Percentiles rank a stretch among this genome's conserved stretches.
These are phyloP conservation scores for Blastobotrys petasosporus DNA, from an alignment of 1,139 yeast species.

Conservation along the genomic window DNA sequence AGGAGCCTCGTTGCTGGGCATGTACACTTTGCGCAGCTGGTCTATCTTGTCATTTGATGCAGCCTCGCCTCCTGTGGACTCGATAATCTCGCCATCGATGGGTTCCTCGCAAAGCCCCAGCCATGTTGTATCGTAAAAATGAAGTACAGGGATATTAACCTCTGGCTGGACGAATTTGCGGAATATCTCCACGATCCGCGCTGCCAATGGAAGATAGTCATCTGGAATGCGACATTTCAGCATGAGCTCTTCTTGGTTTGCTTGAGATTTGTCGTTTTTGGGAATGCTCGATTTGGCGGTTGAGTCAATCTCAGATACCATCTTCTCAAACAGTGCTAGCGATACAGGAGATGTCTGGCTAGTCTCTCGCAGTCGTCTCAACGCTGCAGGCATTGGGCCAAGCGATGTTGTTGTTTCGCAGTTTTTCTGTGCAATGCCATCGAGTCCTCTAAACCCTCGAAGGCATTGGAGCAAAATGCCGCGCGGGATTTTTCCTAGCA, in stretches of 20 bases:
- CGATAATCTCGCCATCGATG: conserved; percentile 14
- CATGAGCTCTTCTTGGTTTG: conserved; percentile 57
- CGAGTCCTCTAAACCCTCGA: conserved; percentile 62
- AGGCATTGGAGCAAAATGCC: conserved; percentile 63
- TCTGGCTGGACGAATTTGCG: conserved; percentile 27
- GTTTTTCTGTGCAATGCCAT: conserved; percentile 41
- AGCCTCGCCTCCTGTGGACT: conserved; percentile 9
- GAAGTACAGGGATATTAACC: conserved; percentile 41
- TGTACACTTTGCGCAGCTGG: conserved; percentile 13
- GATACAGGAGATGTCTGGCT: conserved; percentile 53
- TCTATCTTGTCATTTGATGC: conserved; percentile 28
- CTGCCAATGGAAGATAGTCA: conserved; percentile 39
- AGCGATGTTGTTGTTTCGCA: conserved; percentile 29
- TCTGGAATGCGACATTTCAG: conserved; percentile 56
- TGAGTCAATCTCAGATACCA: conserved; percentile 48
- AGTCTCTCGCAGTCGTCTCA: conserved; percentile 42
- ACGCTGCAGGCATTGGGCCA: conserved; percentile 20
- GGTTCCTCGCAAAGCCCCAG: conserved; percentile 41
- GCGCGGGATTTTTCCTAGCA: conserved; percentile 64
- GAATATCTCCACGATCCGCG: conserved; percentile 33
- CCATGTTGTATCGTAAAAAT: conserved; percentile 70
- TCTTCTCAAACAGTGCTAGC: conserved; percentile 55
- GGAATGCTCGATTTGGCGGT: conserved; percentile 31
- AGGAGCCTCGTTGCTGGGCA: conserved; percentile 25
- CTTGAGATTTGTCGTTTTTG: conserved; percentile 28